Percentiles rank a stretch among this genome's conserved stretches.
These are phyloP conservation scores for Piloderma croceum DNA, from an alignment of 768 basidiomycete species.

Conservation along the genomic window DNA sequence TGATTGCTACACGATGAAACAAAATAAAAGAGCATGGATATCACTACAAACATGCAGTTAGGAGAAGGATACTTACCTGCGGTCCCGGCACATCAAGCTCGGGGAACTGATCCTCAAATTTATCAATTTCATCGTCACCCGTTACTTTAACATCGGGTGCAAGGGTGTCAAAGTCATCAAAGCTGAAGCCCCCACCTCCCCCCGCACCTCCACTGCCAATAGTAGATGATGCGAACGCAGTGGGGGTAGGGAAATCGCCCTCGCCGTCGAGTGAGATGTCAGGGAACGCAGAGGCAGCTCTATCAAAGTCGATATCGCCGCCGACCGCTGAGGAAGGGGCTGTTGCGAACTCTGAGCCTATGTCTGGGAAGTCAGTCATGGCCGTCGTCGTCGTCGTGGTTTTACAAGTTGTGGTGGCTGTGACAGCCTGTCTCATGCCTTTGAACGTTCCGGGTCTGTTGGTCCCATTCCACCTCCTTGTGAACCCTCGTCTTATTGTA, in stretches of 20 bases:
- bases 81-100: slow-evolving; percentile 56
- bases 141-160: slow-evolving; percentile 71
- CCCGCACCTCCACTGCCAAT: slow-evolving; percentile 15
- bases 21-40: too few relatives aligned
- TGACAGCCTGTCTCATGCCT: slow-evolving; percentile 46
- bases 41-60: slow-evolving; percentile 1
- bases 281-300: slow-evolving; percentile 77
- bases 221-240: slow-evolving; percentile 27
- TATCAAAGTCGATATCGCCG: slow-evolving; percentile 76
- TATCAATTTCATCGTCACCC: slow-evolving; percentile 78
- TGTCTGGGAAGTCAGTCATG: slow-evolving; percentile 15
- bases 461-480: slow-evolving; percentile 62
- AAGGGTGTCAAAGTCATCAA: slow-evolving; percentile 58
- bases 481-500: slow-evolving; percentile 61
- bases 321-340: slow-evolving; percentile 22
- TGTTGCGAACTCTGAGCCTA: background rate
- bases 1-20: background rate
- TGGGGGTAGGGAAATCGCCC: slow-evolving; percentile 44
- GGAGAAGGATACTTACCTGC: slow-evolving; percentile 8
- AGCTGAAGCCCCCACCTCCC: slow-evolving; percentile 48
- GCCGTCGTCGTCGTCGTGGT: too few relatives aligned
- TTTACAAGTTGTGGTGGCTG: too few relatives aligned
- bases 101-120: slow-evolving; percentile 83
- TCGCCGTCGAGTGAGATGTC: slow-evolving; percentile 74
- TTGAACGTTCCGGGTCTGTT: slow-evolving; percentile 69